Evolutionary conservation across 2,329 filamentous ascomycete genomes (phyloP).

Genomic region (Aspergillus uvarum): DNA sequence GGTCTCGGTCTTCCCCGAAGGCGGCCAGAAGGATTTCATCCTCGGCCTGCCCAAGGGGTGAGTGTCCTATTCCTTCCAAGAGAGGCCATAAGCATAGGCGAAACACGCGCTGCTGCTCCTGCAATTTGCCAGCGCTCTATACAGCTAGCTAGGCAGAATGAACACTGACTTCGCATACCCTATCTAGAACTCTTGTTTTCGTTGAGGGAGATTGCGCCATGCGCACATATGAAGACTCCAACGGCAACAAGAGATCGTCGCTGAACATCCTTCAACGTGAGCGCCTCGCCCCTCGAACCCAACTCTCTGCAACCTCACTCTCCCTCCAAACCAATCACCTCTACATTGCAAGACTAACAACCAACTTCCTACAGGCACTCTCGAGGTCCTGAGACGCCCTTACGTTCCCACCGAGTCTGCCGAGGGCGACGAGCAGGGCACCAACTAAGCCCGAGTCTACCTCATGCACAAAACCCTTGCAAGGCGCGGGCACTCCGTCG

Average conservation of each 20-base stretch:
- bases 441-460: conserved; percentile 10
- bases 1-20: conserved; percentile 72
- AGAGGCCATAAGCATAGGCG: too few relatives aligned
- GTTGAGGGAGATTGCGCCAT: conserved; percentile 80
- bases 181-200: conserved; percentile 68
- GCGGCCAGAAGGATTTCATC: conserved; percentile 68
- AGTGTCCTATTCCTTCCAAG: conserved; percentile 39
- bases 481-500: not conserved
- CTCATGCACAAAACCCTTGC: not conserved
- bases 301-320: too few relatives aligned
- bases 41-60: conserved; percentile 80
- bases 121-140: too few relatives aligned
- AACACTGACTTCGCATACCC: not conserved
- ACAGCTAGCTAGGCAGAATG: too few relatives aligned
- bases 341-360: not conserved
- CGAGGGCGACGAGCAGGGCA: conserved; percentile 8
- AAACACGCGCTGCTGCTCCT: too few relatives aligned
- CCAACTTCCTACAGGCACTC: conserved; percentile 22
- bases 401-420: conserved; percentile 8
- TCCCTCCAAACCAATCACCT: not conserved
- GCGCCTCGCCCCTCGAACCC: conserved; percentile 30
- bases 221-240: conserved; percentile 64
- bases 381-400: conserved; percentile 39
- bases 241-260: conserved; percentile 62
- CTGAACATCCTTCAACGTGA: conserved; percentile 79